These are phyloP conservation scores for Cercospora brassicicola DNA, from an alignment of 2,329 filamentous ascomycete species.

Conservation along the genomic window DNA sequence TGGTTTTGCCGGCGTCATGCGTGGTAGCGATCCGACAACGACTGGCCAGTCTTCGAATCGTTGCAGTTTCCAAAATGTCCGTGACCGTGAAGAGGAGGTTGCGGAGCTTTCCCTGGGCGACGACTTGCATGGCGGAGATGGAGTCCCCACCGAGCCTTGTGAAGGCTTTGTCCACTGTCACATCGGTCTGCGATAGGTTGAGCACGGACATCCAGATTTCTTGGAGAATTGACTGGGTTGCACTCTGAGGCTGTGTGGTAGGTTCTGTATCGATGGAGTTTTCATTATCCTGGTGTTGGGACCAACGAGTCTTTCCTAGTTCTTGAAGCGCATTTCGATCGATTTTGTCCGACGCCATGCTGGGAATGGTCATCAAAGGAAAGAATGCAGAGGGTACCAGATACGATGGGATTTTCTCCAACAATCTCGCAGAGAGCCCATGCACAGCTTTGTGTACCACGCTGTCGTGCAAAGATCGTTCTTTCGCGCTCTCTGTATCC, in stretches of 20 bases:
- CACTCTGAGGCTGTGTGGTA: background rate
- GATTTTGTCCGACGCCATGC: background rate
- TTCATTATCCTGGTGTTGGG: background rate
- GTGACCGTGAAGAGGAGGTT: background rate
- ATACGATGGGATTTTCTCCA: background rate
- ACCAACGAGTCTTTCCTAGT: background rate
- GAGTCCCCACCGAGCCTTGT: background rate
- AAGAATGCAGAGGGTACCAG: background rate
- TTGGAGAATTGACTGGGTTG: background rate
- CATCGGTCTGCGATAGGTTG: background rate
- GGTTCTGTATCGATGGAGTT: background rate
- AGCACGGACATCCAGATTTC: background rate
- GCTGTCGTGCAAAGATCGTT: background rate
- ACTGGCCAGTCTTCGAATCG: background rate
- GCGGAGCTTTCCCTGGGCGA: background rate
- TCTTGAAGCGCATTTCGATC: background rate
- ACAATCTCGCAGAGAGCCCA: background rate
- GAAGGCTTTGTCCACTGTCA: background rate
- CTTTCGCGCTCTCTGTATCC: background rate
- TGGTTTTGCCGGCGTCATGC: background rate
- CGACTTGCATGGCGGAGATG: background rate
- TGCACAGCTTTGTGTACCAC: background rate
- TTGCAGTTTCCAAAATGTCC: background rate
- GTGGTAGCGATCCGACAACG: background rate
- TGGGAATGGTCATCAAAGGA: background rate